Base-by-base conservation (phyloP, 495 filamentous ascomycete genomes). In the Lophium mytilinum region DNA sequence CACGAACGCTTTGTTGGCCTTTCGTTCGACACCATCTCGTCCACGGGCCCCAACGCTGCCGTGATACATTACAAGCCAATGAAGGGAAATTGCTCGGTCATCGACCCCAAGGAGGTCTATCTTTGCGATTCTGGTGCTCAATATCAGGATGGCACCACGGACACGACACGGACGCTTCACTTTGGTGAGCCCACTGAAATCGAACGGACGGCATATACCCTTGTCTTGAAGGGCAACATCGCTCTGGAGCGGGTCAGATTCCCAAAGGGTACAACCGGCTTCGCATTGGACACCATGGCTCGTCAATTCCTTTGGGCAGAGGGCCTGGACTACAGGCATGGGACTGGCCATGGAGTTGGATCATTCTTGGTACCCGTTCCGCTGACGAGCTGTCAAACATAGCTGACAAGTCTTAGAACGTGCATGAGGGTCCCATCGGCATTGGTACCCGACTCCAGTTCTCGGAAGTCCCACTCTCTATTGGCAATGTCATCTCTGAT, bases 41-140 rank as follows among this genome's bases (percentile, higher is more conserved):
- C 91, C 0, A 95, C 89, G 0, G 94, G 94, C 5, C 73, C 93
- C 18, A 97, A 99, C 73, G 93, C 91, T 36, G 94, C 94, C 2
- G 83, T 99, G 15, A 97, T 99, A 46, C 94, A 99, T 70, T 99
- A 99, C 75, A 92, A 90, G 65, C 94, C 94, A 0, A 87, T 95
- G 64, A 80, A 79, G 51, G 89, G 88, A 50, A 82, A 75, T 58
- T 97, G 94, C 72, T 78, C 89, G 37, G 77, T 79, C 40, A 88
- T 99, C 61, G 91, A 99, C 61, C 90, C 91, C 6, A 83, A 83
- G 19, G 83, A 83, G 14, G 82, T 99, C 55, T 99, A 97, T 66
- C 83, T 99, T 37, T 99, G 94, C 67, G 94, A 99, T 69, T 97
- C 93, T 19, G 94, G 94, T 24, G 92, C 85, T 18, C 94, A 99